These are phyloP conservation scores for Crithidia brevicula DNA, from an alignment of 208 protist genomes.

Conservation along the genomic window DNA sequence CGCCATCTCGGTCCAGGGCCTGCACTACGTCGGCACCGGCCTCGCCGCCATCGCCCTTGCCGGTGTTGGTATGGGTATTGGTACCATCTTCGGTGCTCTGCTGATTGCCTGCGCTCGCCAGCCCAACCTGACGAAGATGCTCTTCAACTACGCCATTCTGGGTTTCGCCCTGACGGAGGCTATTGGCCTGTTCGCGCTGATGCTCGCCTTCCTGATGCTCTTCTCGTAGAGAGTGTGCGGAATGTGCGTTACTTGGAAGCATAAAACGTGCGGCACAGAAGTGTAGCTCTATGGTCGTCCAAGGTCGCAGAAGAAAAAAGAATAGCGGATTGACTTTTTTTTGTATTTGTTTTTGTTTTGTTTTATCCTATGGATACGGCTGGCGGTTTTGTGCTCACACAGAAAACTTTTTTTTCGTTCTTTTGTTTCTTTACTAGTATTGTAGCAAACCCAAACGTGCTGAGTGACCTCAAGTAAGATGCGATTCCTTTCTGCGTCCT, in stretches of 20 bases:
- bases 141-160: slow-evolving; percentile 88
- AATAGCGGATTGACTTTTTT: too few relatives aligned
- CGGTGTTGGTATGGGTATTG: slow-evolving; percentile 72
- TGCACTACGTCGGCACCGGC: slow-evolving; percentile 81
- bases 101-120: slow-evolving; percentile 76
- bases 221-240: slow-evolving; percentile 68
- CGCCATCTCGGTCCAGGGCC: slow-evolving; percentile 68
- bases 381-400: too few relatives aligned
- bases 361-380: too few relatives aligned
- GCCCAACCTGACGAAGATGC: slow-evolving; percentile 78
- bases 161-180: slow-evolving; percentile 87
- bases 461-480: too few relatives aligned
- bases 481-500: too few relatives aligned
- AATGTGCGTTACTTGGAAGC: not conserved
- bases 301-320: too few relatives aligned
- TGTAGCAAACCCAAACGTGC: too few relatives aligned
- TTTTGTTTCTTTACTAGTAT: too few relatives aligned
- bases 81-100: slow-evolving; percentile 74
- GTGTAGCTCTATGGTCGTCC: too few relatives aligned
- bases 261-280: too few relatives aligned
- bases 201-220: slow-evolving; percentile 90
- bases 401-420: too few relatives aligned
- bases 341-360: too few relatives aligned
- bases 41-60: slow-evolving; percentile 77
- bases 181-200: slow-evolving; percentile 85